phyloP scores from a whole-genome alignment of 345 rosid genomes.

The Acer yangbiense region DNA sequence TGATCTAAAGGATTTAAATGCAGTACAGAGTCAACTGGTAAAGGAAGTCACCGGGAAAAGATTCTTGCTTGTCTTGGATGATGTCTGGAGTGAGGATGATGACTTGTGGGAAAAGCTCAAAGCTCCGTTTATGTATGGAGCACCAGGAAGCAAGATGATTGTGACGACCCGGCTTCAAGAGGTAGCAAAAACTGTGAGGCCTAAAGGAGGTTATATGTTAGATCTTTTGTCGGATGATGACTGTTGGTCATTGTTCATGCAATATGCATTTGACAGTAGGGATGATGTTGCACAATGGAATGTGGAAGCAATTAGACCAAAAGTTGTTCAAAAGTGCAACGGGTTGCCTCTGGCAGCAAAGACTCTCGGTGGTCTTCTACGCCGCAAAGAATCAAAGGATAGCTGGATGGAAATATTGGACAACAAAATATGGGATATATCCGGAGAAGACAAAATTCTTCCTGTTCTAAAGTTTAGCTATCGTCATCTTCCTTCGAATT shows the following conservation, averaged over 20 bases:
- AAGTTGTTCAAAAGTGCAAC: slow-evolving; percentile 16
- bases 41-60: slow-evolving; percentile 1
- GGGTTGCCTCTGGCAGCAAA: slow-evolving; percentile 23
- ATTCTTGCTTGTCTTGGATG: slow-evolving; percentile 28
- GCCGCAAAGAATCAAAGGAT: neutral
- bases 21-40: slow-evolving; percentile 2
- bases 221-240: slow-evolving; percentile 6
- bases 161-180: slow-evolving; percentile 21
- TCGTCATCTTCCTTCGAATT: neutral
- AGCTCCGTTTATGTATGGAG: neutral
- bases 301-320: slow-evolving; percentile 4
- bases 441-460: fast-evolving
- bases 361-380: slow-evolving; percentile 14
- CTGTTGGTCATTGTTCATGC: slow-evolving; percentile 19
- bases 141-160: slow-evolving; percentile 16
- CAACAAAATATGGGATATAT: neutral
- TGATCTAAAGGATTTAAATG: neutral
- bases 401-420: neutral
- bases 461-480: neutral
- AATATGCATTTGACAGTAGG: slow-evolving; percentile 14
- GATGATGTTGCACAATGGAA: neutral
- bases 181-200: slow-evolving; percentile 11
- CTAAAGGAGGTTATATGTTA: neutral
- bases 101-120: slow-evolving; percentile 15
- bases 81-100: slow-evolving; percentile 21